phyloP scores from a whole-genome alignment of 177 flowering plant species.

The Vitis hybrid region DNA sequence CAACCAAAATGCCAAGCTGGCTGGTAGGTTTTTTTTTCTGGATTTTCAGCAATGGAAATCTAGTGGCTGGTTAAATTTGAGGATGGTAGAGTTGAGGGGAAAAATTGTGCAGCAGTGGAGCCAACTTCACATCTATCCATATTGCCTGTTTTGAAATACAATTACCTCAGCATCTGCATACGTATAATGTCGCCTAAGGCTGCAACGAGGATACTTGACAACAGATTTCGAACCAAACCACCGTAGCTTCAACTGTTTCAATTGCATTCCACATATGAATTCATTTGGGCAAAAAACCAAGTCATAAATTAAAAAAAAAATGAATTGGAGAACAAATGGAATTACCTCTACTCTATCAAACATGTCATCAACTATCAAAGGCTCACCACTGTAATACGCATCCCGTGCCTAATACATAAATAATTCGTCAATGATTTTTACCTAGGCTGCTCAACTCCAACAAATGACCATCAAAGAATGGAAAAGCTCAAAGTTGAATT shows the following conservation, averaged over 20 bases:
- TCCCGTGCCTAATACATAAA: slow-evolving; percentile 64
- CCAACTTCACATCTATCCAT: not conserved
- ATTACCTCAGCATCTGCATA: slow-evolving; percentile 98
- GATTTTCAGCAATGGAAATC: too few species aligned
- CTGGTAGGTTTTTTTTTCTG: not conserved
- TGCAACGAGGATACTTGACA: slow-evolving; percentile 95
- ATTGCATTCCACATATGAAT: not conserved
- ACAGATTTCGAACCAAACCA: slow-evolving; percentile 92
- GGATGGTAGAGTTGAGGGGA: not conserved
- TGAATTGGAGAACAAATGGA: not conserved
- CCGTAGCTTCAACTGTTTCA: slow-evolving; percentile 70
- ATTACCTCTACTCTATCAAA: slow-evolving; percentile 94
- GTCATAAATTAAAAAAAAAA: not conserved
- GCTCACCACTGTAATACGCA: slow-evolving; percentile 86
- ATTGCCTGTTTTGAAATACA: slow-evolving; percentile 7
- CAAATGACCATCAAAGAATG: not conserved
- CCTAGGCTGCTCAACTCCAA: not conserved
- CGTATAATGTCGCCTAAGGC: slow-evolving; percentile 74
- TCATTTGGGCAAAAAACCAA: not conserved
- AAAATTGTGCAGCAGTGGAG: not conserved
- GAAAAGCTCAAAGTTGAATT: not conserved
- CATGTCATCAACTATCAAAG: slow-evolving; percentile 94
- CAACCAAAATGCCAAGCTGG: not conserved
- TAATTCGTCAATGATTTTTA: not conserved
- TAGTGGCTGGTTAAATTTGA: not conserved